Conservation (phyloP, 495 filamentous ascomycete species). For the Penicillium salamii region DNA sequence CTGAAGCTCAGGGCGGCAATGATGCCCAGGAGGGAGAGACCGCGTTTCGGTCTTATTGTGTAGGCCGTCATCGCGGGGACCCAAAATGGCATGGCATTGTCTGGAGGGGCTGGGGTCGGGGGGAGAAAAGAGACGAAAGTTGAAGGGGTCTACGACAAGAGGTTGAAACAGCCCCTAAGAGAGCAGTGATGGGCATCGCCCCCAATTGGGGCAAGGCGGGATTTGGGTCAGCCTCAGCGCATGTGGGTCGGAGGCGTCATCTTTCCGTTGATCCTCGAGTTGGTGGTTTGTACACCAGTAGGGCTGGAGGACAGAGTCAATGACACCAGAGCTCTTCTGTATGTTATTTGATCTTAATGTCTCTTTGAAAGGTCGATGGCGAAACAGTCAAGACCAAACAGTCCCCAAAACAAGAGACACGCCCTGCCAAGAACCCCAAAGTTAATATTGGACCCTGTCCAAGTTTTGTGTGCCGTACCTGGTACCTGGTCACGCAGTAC, state of each 20-base stretch:
- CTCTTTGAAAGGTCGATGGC: no score
- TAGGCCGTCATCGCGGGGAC: conserved; percentile 22
- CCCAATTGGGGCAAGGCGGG: background rate
- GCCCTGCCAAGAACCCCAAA: background rate
- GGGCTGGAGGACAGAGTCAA: no score
- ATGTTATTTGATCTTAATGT: no score
- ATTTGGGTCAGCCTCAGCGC: background rate
- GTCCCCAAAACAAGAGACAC: no score
- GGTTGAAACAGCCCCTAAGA: background rate
- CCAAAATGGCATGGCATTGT: conserved; percentile 14
- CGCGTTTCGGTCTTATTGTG: conserved; percentile 25
- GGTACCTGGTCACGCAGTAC: no score
- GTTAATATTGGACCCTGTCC: no score
- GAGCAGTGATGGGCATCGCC: conserved; percentile 1
- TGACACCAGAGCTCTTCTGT: no score
- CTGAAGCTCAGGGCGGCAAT: conserved; percentile 15
- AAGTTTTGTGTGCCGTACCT: no score
- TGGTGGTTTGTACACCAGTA: no score
- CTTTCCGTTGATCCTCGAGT: background rate
- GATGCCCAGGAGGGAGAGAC: conserved; percentile 23
- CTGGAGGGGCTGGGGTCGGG: background rate
- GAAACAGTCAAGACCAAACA: no score
- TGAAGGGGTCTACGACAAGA: background rate
- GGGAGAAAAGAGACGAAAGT: background rate
- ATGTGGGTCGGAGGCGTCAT: conserved; percentile 4